Base-by-base conservation (phyloP, 129 eudicot genomes). In the Arctium lappa region DNA sequence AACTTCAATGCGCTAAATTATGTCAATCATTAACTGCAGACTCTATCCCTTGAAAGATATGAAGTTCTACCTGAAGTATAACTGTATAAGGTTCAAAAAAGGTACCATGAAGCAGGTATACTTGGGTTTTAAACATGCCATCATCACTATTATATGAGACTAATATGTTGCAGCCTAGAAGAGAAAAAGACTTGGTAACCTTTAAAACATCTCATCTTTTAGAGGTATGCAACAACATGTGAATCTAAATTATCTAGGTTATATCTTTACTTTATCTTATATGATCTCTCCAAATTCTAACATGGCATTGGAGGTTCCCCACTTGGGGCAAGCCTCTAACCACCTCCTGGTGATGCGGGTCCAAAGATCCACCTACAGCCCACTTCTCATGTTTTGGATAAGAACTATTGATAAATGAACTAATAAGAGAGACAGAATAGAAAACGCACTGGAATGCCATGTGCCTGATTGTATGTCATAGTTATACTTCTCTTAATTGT, bases 101-200 rank as follows among this genome's bases (percentile, higher is more conserved):
- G 11, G 16, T 18, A 27, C 16, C 53, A 6, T 12, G 56, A 34
- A 12, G 30, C 39, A 80, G 32, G 56, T 50, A 12, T 50, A 22
- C 29, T 6, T 36, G 37, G 69, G n/a, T 16, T 71, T 15, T 36
- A 53, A 53, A 53, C 79, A 72, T 33, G 31, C 38, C 70, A 70
- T 70, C 69, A 80, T 50, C 83, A 81, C 30, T 38, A 81, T 62
- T 50, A 50, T 50, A 50, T 50, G 62, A 50, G n/a, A 50, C 62
- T 12, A 50, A 12, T 2, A 50, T 12, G 62, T 50, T 50, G 62
- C 62, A 50, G 4, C 16, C n/a, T 12, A 50, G 5, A 48, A 48
- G 60, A 48, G 60, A 50, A 50, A 50, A 12, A 50, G 62, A 50
- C 18, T 12, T 50, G 13, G 12, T 50, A 50, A 50, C 27, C 65